Percentiles rank a stretch among this genome's conserved stretches.
Evolutionary conservation across 306 rosid genomes (phyloP).

Genomic region (Cucurbita maxima): DNA sequence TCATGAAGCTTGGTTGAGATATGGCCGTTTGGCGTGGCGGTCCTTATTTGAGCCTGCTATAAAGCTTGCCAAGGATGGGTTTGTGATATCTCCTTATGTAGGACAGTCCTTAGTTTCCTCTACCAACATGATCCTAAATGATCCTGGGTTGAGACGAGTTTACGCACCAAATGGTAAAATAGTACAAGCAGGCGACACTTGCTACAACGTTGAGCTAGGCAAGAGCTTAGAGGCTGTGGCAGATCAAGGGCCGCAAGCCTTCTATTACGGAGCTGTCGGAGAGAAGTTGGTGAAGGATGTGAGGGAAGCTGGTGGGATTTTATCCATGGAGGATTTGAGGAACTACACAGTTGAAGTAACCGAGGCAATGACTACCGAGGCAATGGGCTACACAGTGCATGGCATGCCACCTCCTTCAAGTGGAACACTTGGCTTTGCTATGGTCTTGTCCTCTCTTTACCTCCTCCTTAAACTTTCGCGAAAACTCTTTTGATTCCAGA

Average conservation of each 20-base stretch:
- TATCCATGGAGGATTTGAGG: slow-evolving; percentile 71
- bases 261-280: slow-evolving; percentile 67
- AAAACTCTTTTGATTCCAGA: background rate
- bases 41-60: slow-evolving; percentile 64
- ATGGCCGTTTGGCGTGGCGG: slow-evolving; percentile 71
- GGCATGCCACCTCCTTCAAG: slow-evolving; percentile 98
- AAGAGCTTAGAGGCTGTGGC: slow-evolving; percentile 48
- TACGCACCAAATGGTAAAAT: slow-evolving; percentile 58
- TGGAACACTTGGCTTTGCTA: slow-evolving; percentile 66
- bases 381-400: slow-evolving; percentile 48
- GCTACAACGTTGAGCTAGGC: slow-evolving; percentile 60
- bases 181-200: slow-evolving; percentile 44
- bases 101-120: slow-evolving; percentile 4
- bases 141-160: slow-evolving; percentile 50
- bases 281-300: slow-evolving; percentile 68
- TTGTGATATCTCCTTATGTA: slow-evolving; percentile 36
- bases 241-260: slow-evolving; percentile 59
- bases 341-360: slow-evolving; percentile 51
- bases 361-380: slow-evolving; percentile 41
- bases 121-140: slow-evolving; percentile 27
- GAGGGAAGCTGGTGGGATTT: slow-evolving; percentile 65
- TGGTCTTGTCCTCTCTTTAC: slow-evolving; percentile 26
- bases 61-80: slow-evolving; percentile 61
- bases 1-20: slow-evolving; percentile 63
- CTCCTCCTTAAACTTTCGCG: background rate